Percentiles rank a stretch among this genome's conserved stretches.
Evolutionary conservation across 495 filamentous ascomycete species (phyloP).

Genomic region (Bombardia bombarda): DNA sequence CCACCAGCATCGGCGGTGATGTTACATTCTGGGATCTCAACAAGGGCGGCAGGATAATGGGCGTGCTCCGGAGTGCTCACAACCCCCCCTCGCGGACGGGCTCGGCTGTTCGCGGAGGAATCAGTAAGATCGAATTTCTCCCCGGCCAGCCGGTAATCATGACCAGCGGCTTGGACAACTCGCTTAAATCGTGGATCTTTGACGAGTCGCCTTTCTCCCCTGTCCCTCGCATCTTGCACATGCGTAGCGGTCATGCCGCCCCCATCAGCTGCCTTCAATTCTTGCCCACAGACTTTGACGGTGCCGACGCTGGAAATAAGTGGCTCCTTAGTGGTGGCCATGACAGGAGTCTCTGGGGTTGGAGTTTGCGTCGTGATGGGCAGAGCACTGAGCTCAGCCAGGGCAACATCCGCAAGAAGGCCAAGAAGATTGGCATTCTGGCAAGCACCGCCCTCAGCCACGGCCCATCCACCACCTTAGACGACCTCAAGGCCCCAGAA

Average conservation of each 20-base stretch:
- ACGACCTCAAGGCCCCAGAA: conserved; percentile 78
- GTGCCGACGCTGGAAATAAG: conserved; percentile 79
- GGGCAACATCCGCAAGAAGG: conserved; percentile 71
- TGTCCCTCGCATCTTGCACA: conserved; percentile 74
- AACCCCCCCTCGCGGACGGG: conserved; percentile 52
- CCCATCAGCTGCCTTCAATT: conserved; percentile 74
- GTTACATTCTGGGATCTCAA: conserved; percentile 96
- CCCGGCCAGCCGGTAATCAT: conserved; percentile 85
- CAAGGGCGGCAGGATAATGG: conserved; percentile 70
- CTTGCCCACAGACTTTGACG: conserved; percentile 77
- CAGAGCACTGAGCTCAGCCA: conserved; percentile 93
- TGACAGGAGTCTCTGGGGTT: conserved; percentile 88
- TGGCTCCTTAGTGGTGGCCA: conserved; percentile 87
- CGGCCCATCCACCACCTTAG: conserved; percentile 50
- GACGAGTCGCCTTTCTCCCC: conserved; percentile 80
- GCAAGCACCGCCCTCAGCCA: conserved; percentile 35
- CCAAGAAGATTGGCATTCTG: conserved; percentile 70
- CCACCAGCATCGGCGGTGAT: conserved; percentile 63
- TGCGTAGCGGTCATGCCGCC: conserved; percentile 78
- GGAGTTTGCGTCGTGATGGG: conserved; percentile 88
- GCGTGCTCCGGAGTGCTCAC: conserved; percentile 78
- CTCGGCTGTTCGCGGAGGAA: conserved; percentile 41
- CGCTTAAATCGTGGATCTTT: conserved; percentile 91
- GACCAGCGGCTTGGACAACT: conserved; percentile 87
- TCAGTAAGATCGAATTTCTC: conserved; percentile 81